Base-by-base conservation (phyloP, 2,329 filamentous ascomycete genomes). In the Ceratocystis ficicola region DNA sequence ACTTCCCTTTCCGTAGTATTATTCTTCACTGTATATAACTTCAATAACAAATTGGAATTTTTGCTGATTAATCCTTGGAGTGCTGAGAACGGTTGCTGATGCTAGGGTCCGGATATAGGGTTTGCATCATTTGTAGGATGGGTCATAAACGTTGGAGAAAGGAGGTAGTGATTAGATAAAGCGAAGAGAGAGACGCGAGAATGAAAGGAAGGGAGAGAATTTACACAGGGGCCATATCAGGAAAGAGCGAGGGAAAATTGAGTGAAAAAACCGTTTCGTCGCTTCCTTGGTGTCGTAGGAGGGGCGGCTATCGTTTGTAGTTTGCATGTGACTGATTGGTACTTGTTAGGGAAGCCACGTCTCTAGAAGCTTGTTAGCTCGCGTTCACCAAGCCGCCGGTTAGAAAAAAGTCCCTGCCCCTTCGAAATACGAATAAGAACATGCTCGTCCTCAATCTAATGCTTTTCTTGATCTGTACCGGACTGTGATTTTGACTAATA, bases 1-100 rank as follows among this genome's bases (percentile, higher is more conserved):
- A 36, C 55, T n/a, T 3, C 5, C n/a, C 55, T n/a, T 3, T 12
- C n/a, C 30, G 22, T 52, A 52, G 48, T 50, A 25, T 48, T 59
- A 36, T 17, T 59, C 22, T 59, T 59, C 55, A 32, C n/a, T 36
- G 55, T 59, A 59, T 6, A 59, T 59, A 59, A 59, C 55, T 59
- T 59, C 28, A 59, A 59, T 59, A 32, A 36, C 25, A 59, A 59
- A 20, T 2, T 59, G 55, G 28, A 59, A n/a, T 32, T 59, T 59
- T 57, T 41, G 36, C 36, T 48, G 17, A 48, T 48, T 10, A 48
- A 48, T 20, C 36, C 3, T 41, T 15, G 1, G 12, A 15, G 12
- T 41, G 10, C 1, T 15, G 36, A 41, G 3, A 41, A 41, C 36
- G 0, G 36, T 41, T 41, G 36, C 36, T 41, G 10, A 5, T 15